A percentile compares a stretch with the other conserved stretches of the same genome.
These are phyloP conservation scores for Colletotrichum orbiculare DNA, from an alignment of 2,329 filamentous ascomycete genomes.

Conservation along the genomic window DNA sequence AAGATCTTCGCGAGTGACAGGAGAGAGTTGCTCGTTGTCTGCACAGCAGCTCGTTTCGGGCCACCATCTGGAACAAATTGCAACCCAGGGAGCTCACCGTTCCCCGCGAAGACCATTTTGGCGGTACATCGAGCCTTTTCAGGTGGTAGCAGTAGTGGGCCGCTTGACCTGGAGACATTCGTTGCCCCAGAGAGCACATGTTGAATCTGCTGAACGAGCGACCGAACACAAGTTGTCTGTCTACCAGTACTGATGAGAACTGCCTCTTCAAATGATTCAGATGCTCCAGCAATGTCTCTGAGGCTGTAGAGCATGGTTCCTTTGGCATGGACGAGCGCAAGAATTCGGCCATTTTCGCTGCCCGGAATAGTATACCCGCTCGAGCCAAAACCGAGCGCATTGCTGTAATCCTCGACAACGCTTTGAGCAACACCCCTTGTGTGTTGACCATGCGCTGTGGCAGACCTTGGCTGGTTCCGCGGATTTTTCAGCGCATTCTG, in stretches of 20 bases:
- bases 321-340: slow-evolving; percentile 95
- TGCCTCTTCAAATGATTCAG: slow-evolving; percentile 92
- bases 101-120: slow-evolving; percentile 80
- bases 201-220: slow-evolving; percentile 83
- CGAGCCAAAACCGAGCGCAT: slow-evolving; percentile 54
- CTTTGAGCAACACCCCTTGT: too few species aligned
- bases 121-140: slow-evolving; percentile 86
- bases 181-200: slow-evolving; percentile 65
- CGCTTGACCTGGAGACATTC: slow-evolving; percentile 43
- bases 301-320: slow-evolving; percentile 97
- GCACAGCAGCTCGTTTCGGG: slow-evolving; percentile 82
- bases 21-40: slow-evolving; percentile 94
- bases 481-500: slow-evolving; percentile 71
- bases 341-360: slow-evolving; percentile 89
- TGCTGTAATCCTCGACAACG: too few species aligned
- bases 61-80: slow-evolving; percentile 76
- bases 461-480: slow-evolving; percentile 44
- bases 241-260: slow-evolving; percentile 88
- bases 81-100: slow-evolving; percentile 84
- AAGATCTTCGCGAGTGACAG: slow-evolving; percentile 97
- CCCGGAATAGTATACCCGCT: slow-evolving; percentile 89
- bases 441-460: slow-evolving; percentile 5
- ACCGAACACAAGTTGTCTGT: slow-evolving; percentile 75
- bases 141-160: slow-evolving; percentile 82
- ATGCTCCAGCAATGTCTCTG: slow-evolving; percentile 83